Evolutionary conservation across 768 basidiomycete genomes (phyloP).

Genomic region (Lactarius hengduanensis): DNA sequence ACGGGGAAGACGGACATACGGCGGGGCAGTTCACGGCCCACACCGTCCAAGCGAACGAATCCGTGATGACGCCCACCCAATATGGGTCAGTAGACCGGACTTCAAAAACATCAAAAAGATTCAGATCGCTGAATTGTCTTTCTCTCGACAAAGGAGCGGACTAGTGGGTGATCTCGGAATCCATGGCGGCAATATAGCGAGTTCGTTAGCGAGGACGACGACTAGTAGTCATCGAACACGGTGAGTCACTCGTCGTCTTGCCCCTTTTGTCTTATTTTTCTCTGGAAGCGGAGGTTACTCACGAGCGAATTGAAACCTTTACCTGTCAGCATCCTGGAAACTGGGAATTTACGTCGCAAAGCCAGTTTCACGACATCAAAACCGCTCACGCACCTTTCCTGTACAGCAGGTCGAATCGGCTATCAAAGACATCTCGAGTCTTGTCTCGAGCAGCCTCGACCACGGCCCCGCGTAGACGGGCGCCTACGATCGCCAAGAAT

Average conservation of each 20-base stretch:
- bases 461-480: background rate
- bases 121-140: constrained; percentile 12
- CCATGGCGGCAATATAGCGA: too few species aligned
- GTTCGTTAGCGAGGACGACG: constrained; percentile 42
- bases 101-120: constrained; percentile 65
- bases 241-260: constrained; percentile 37
- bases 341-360: constrained; percentile 30
- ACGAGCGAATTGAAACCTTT: background rate
- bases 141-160: too few species aligned
- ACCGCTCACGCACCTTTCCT: constrained; percentile 5
- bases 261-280: background rate
- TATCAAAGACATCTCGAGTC: background rate
- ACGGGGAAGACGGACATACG: constrained; percentile 57
- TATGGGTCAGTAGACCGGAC: constrained; percentile 47
- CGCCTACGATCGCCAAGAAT: background rate
- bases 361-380: constrained; percentile 38
- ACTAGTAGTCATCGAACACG: constrained; percentile 45
- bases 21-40: constrained; percentile 23
- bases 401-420: background rate
- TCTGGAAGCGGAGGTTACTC: background rate
- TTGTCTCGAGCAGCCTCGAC: background rate
- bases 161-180: background rate
- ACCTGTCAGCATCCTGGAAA: background rate
- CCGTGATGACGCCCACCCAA: constrained; percentile 10
- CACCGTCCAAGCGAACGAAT: background rate